Evolutionary conservation across 441 rosid species (phyloP).

Genomic region (Sinapis alba): DNA sequence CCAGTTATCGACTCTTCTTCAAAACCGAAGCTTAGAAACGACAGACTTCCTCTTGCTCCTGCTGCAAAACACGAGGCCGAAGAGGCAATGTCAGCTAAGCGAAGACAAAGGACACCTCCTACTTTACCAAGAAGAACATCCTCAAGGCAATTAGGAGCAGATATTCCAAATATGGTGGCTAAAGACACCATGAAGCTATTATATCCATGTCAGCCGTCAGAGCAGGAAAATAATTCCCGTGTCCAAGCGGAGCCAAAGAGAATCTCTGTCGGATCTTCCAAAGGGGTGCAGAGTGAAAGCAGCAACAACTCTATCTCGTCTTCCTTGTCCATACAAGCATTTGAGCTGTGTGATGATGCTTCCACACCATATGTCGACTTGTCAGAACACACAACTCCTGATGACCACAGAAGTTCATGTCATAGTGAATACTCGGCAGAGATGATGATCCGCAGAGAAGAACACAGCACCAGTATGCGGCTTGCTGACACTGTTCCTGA

Average conservation of each 20-base stretch:
- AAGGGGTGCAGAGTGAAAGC: constrained; percentile 68
- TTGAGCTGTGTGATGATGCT: constrained; percentile 81
- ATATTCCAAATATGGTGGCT: constrained; percentile 45
- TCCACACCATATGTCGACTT: constrained; percentile 59
- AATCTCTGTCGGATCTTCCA: constrained; percentile 48
- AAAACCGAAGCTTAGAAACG: constrained; percentile 71
- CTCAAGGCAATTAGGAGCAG: constrained; percentile 54
- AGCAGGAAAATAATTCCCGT: constrained; percentile 36
- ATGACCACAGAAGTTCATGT: constrained; percentile 42
- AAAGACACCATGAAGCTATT: constrained; percentile 39
- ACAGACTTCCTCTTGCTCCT: constrained; percentile 58
- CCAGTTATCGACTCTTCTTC: constrained; percentile 60
- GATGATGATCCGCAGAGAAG: constrained; percentile 42
- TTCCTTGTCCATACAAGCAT: constrained; percentile 71
- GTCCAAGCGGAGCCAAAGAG: constrained; percentile 47
- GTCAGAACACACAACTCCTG: constrained; percentile 47
- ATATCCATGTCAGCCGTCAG: constrained; percentile 46
- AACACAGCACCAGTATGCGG: constrained; percentile 39
- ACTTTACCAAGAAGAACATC: constrained; percentile 56
- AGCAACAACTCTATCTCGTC: constrained; percentile 76
- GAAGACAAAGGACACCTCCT: constrained; percentile 81
- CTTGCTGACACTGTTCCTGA: constrained; percentile 36
- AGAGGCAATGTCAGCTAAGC: constrained; percentile 58
- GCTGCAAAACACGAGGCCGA: constrained; percentile 49
- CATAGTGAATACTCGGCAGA: constrained; percentile 43